Conservation (phyloP, 75 land plant species). For the Cupressus sempervirens region DNA sequence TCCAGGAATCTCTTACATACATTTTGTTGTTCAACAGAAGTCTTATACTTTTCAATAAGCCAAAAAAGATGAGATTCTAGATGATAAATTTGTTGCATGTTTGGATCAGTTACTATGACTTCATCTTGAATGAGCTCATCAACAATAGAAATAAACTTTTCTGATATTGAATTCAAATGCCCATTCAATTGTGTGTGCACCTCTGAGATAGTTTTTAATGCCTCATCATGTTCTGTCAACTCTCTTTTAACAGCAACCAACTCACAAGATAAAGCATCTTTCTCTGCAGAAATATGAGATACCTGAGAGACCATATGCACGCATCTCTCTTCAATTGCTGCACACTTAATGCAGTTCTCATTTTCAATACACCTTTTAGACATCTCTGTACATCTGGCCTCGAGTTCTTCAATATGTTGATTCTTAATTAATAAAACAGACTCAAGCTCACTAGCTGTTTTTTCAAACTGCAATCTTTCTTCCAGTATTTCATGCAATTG, state of each 20-base stretch:
- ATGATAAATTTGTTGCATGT: slow-evolving; percentile 11
- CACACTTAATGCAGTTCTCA: not conserved
- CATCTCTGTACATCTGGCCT: slow-evolving; percentile 18
- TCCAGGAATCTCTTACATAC: slow-evolving; percentile 20
- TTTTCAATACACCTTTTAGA: not conserved
- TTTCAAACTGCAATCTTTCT: slow-evolving; percentile 34
- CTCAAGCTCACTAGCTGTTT: slow-evolving; percentile 24
- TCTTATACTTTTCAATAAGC: slow-evolving; percentile 39
- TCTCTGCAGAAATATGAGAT: slow-evolving; percentile 17
- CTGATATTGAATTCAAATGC: slow-evolving; percentile 17
- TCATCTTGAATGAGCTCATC: slow-evolving; percentile 9
- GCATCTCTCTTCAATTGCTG: not conserved
- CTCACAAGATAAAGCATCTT: slow-evolving; percentile 27
- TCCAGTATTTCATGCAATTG: slow-evolving; percentile 19
- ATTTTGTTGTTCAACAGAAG: slow-evolving; percentile 22
- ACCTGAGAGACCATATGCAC: slow-evolving; percentile 4
- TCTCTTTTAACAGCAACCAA: slow-evolving; percentile 16
- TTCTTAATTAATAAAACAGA: slow-evolving; percentile 23
- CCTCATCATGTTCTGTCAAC: slow-evolving; percentile 4
- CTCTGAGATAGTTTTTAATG: slow-evolving; percentile 10
- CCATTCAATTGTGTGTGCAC: slow-evolving; percentile 23
- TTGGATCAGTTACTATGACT: slow-evolving; percentile 9
- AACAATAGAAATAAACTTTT: slow-evolving; percentile 21
- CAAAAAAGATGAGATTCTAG: slow-evolving; percentile 34
- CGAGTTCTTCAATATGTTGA: slow-evolving; percentile 26